phyloP scores from a whole-genome alignment of 495 filamentous ascomycete species.

The Daldinia concentrica region DNA sequence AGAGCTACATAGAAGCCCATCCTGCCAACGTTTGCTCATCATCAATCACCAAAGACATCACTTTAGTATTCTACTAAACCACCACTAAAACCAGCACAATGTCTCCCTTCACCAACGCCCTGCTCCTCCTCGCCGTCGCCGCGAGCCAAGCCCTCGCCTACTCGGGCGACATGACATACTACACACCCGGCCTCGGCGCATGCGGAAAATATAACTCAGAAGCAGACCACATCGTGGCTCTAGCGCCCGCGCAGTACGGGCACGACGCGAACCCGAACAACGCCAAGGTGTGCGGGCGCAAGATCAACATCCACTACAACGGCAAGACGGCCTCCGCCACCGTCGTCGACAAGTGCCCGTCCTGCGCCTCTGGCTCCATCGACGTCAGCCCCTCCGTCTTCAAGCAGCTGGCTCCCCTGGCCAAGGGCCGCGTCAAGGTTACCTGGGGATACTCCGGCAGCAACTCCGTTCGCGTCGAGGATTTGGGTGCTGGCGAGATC shows the following conservation, averaged over 20 bases:
- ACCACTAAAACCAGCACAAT: conserved; percentile 2
- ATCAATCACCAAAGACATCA: neutral
- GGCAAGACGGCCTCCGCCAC: conserved; percentile 65
- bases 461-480: conserved; percentile 13
- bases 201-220: conserved; percentile 55
- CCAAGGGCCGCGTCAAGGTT: conserved; percentile 50
- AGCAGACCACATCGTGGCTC: conserved; percentile 53
- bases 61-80: neutral
- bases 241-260: conserved; percentile 53
- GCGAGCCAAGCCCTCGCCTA: conserved; percentile 32
- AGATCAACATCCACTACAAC: conserved; percentile 64
- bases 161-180: conserved; percentile 60
- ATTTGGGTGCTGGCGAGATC: conserved; percentile 5
- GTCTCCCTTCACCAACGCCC: conserved; percentile 20
- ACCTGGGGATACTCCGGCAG: conserved; percentile 44
- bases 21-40: neutral
- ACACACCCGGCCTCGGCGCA: conserved; percentile 55
- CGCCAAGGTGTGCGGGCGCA: conserved; percentile 67
- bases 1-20: neutral
- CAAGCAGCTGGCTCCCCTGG: conserved; percentile 48
- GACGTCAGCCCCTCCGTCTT: conserved; percentile 61
- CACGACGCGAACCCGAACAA: conserved; percentile 61
- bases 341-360: conserved; percentile 81
- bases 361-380: conserved; percentile 59
- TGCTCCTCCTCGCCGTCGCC: conserved; percentile 19